Evolutionary conservation across 108 stramenopile species (phyloP).

Genomic region (Nitzschia palea): DNA sequence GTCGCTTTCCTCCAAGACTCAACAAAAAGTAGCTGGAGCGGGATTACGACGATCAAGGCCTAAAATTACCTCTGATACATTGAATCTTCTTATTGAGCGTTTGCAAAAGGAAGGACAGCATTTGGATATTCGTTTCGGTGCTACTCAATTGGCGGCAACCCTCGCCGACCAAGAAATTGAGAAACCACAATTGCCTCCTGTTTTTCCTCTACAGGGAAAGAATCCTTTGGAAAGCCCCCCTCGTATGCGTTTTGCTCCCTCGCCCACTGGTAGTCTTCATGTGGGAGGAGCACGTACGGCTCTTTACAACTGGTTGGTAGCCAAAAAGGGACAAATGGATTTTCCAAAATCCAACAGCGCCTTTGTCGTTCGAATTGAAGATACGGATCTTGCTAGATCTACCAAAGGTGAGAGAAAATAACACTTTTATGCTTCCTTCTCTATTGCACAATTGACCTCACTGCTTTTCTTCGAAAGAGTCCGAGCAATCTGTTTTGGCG

Average conservation of each 20-base stretch:
- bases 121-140: slow-evolving; percentile 39
- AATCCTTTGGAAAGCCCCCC: slow-evolving; percentile 57
- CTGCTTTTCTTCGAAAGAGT: slow-evolving; percentile 65
- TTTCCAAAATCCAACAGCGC: slow-evolving; percentile 40
- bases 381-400: slow-evolving; percentile 86
- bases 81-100: slow-evolving; percentile 26
- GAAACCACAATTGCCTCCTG: slow-evolving; percentile 30
- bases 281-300: slow-evolving; percentile 97
- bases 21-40: slow-evolving; percentile 23
- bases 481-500: slow-evolving; percentile 90
- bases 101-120: slow-evolving; percentile 33
- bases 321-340: slow-evolving; percentile 85
- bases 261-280: slow-evolving; percentile 93
- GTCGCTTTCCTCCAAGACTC: slow-evolving; percentile 7
- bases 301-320: slow-evolving; percentile 95
- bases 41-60: slow-evolving; percentile 30
- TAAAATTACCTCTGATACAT: slow-evolving; percentile 28
- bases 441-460: neutral
- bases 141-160: slow-evolving; percentile 13
- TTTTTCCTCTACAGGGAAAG: slow-evolving; percentile 72
- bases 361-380: slow-evolving; percentile 93
- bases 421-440: neutral
- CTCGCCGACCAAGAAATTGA: slow-evolving; percentile 1
- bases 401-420: slow-evolving; percentile 60
- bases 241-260: slow-evolving; percentile 94